These are phyloP conservation scores for Saitozyma podzolica DNA, from an alignment of 768 basidiomycete species.

Conservation along the genomic window DNA sequence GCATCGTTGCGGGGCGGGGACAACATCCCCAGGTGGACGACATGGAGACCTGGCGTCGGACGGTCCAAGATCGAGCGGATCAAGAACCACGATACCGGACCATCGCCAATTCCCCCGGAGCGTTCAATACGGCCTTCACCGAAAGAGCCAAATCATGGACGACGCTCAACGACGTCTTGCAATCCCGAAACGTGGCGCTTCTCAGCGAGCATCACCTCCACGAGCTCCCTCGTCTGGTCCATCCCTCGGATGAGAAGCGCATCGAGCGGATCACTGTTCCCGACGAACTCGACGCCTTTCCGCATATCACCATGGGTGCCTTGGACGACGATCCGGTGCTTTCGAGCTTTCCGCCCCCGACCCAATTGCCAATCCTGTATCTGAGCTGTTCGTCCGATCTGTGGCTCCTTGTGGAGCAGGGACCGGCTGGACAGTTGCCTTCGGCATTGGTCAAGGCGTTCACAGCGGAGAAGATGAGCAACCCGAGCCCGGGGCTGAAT, in stretches of 20 bases:
- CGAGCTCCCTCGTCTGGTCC: conserved; percentile 17
- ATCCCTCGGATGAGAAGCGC: conserved; percentile 5
- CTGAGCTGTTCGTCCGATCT: conserved; percentile 39
- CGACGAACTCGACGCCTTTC: conserved; percentile 28
- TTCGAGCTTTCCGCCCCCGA: conserved; percentile 9
- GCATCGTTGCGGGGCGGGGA: conserved; percentile 19
- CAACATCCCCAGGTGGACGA: conserved; percentile 8
- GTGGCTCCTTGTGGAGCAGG: conserved; percentile 33
- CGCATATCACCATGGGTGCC: conserved; percentile 29
- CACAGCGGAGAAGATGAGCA: conserved; percentile 28
- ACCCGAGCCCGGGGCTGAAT: conserved; percentile 26
- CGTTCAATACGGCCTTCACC: no score
- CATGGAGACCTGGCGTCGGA: conserved; percentile 3
- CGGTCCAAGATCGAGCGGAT: no score
- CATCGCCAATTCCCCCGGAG: no score
- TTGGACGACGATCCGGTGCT: conserved; percentile 12
- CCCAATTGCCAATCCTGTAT: conserved; percentile 19
- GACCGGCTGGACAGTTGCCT: conserved; percentile 38
- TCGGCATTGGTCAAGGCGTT: conserved; percentile 23
- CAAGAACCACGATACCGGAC: no score
- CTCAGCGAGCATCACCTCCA: conserved; percentile 30
- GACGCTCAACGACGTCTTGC: conserved; percentile 18
- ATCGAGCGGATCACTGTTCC: conserved; percentile 24
- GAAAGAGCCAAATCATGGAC: neutral
- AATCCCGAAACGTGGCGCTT: conserved; percentile 8